Conservation (phyloP, 2,329 filamentous ascomycete species). For the Fusarium keratoplasticum region DNA sequence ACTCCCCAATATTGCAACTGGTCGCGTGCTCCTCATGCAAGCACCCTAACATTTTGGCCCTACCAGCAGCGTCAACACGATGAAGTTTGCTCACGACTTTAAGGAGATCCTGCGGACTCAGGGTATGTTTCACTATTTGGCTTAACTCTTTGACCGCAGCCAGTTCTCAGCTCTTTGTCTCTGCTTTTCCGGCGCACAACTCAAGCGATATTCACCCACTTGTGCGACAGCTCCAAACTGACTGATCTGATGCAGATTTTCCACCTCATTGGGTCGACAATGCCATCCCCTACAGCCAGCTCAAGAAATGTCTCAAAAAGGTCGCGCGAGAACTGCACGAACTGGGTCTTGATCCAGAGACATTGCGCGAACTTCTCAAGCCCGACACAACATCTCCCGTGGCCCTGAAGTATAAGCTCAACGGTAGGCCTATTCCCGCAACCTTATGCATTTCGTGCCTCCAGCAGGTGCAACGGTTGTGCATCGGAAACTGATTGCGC, state of each 20-base stretch:
- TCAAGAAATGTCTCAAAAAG: slow-evolving; percentile 91
- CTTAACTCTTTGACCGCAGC: not conserved
- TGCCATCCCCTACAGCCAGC: slow-evolving; percentile 84
- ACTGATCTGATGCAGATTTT: slow-evolving; percentile 63
- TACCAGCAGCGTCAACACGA: slow-evolving; percentile 51
- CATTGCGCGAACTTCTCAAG: slow-evolving; percentile 73
- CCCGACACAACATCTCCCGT: slow-evolving; percentile 59
- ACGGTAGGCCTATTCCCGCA: slow-evolving; percentile 51
- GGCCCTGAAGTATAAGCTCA: slow-evolving; percentile 66
- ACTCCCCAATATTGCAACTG: slow-evolving; percentile 29
- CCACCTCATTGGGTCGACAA: slow-evolving; percentile 78
- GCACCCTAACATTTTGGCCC: slow-evolving; percentile 13
- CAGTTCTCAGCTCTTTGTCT: not conserved
- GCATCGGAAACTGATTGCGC: slow-evolving; percentile 11
- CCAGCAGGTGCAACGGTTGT: slow-evolving; percentile 17
- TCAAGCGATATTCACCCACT: slow-evolving; percentile 1
- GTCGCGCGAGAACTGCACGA: slow-evolving; percentile 77
- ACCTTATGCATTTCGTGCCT: not conserved
- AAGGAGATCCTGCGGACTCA: slow-evolving; percentile 75
- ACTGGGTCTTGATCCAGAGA: slow-evolving; percentile 78
- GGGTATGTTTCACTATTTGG: slow-evolving; percentile 48
- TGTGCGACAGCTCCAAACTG: not conserved
- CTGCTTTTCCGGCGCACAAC: not conserved
- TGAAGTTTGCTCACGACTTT: slow-evolving; percentile 91
- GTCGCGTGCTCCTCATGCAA: slow-evolving; percentile 38